Conservation (phyloP, 768 basidiomycete species). For the Amanita rubescens region DNA sequence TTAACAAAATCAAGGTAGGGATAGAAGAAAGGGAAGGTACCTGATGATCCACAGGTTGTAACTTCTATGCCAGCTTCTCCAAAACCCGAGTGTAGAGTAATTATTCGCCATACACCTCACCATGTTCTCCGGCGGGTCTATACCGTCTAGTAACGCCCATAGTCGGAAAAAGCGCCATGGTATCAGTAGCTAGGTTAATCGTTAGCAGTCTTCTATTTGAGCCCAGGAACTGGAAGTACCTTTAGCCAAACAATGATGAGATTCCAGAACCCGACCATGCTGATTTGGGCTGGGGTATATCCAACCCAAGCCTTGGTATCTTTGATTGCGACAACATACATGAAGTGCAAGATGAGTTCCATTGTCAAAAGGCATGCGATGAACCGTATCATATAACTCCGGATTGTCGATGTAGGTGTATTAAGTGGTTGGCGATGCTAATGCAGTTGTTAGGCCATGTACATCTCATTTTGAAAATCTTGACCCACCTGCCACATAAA, state of each 20-base stretch:
- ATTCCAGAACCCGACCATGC: conserved; percentile 97
- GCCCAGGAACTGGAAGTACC: conserved; percentile 42
- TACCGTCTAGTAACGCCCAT: conserved; percentile 82
- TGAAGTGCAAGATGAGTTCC: conserved; percentile 88
- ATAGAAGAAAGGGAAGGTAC: conserved; percentile 27
- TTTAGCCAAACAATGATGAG: conserved; percentile 95
- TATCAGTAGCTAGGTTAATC: conserved; percentile 65
- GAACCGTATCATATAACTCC: conserved; percentile 68
- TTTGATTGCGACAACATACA: conserved; percentile 97
- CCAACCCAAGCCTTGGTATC: conserved; percentile 78
- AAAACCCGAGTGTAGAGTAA: conserved; percentile 88
- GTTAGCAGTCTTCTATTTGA: neutral
- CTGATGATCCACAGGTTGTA: conserved; percentile 95
- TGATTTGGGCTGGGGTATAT: conserved; percentile 69
- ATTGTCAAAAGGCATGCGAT: conserved; percentile 67
- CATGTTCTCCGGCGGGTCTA: conserved; percentile 98
- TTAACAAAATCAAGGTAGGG: neutral
- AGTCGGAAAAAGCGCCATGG: conserved; percentile 97
- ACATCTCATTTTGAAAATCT: neutral
- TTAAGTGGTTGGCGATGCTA: conserved; percentile 56
- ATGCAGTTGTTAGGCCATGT: neutral
- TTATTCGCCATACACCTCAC: conserved; percentile 98
- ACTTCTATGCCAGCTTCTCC: conserved; percentile 94
- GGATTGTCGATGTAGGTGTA: conserved; percentile 31
- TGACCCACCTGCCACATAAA: conserved; percentile 81